A percentile compares a stretch with the other conserved stretches of the same genome.
These are phyloP conservation scores for Diaporthe australafricana DNA, from an alignment of 2,329 filamentous ascomycete species.

Conservation along the genomic window DNA sequence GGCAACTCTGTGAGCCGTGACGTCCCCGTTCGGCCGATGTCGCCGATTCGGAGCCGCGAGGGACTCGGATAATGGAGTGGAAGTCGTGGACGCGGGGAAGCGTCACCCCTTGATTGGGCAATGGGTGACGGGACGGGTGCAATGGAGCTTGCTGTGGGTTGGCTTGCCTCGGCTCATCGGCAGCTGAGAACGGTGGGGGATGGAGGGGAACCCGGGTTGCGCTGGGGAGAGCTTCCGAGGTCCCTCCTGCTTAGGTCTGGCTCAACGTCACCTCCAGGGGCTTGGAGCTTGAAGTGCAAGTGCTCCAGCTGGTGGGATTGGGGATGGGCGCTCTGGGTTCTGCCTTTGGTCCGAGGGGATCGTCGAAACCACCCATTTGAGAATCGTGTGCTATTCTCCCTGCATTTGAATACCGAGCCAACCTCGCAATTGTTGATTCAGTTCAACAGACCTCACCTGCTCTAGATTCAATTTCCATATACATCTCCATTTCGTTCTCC, in stretches of 20 bases:
- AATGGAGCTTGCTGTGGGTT: background rate
- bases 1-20: slow-evolving; percentile 28
- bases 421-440: background rate
- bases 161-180: slow-evolving; percentile 38
- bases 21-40: slow-evolving; percentile 1
- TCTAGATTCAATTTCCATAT: too few relatives aligned
- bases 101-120: slow-evolving; percentile 7
- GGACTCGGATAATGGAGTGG: background rate
- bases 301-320: background rate
- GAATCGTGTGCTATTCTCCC: background rate
- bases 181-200: background rate
- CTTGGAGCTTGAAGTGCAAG: background rate
- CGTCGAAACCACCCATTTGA: background rate
- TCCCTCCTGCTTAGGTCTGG: background rate
- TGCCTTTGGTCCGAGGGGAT: slow-evolving; percentile 24
- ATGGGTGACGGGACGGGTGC: background rate
- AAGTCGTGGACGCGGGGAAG: background rate
- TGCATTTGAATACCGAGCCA: background rate
- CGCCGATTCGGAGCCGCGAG: slow-evolving; percentile 27
- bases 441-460: background rate
- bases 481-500: background rate
- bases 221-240: background rate
- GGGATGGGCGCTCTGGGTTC: background rate
- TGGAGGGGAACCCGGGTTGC: slow-evolving; percentile 14
- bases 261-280: slow-evolving; percentile 6